Conservation (phyloP, 2,329 filamentous ascomycete species). For the Colletotrichum higginsianum region DNA sequence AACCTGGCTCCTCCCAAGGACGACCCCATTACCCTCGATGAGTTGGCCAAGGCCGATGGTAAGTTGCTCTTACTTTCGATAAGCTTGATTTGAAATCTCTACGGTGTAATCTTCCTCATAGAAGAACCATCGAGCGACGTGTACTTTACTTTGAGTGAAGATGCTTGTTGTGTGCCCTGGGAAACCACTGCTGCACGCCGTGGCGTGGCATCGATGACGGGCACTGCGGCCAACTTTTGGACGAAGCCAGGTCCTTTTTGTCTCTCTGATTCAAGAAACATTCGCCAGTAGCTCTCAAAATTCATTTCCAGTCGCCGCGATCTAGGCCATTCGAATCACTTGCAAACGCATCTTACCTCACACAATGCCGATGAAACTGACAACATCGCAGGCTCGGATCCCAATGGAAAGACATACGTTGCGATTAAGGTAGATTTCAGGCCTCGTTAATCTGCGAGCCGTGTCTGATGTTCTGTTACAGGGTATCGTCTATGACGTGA, state of each 20-base stretch:
- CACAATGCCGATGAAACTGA: not conserved
- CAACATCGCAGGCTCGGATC: constrained; percentile 31
- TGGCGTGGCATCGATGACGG: not conserved
- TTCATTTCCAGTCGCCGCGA: not conserved
- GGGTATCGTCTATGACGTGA: constrained; percentile 96
- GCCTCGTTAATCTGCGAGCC: rapidly evolving
- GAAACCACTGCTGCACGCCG: too few relatives aligned
- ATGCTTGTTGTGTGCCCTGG: not conserved
- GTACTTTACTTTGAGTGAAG: not conserved
- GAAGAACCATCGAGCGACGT: not conserved
- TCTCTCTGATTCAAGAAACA: not conserved
- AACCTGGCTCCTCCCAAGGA: constrained; percentile 87
- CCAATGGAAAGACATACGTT: constrained; percentile 63
- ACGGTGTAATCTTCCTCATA: not conserved
- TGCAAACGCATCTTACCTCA: not conserved
- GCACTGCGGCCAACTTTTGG: not conserved
- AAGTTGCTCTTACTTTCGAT: constrained; percentile 52
- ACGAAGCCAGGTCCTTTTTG: not conserved
- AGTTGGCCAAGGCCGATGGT: constrained; percentile 89
- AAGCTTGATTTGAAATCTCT: not conserved
- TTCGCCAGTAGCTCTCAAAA: too few relatives aligned
- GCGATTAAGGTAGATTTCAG: constrained; percentile 73
- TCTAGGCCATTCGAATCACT: not conserved
- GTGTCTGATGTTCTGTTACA: constrained; percentile 53
- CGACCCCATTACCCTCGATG: constrained; percentile 85